A percentile compares a stretch with the other conserved stretches of the same genome.
Evolutionary conservation across 108 stramenopile genomes (phyloP).

Genomic region (Cyclostephanos invisitatus): DNA sequence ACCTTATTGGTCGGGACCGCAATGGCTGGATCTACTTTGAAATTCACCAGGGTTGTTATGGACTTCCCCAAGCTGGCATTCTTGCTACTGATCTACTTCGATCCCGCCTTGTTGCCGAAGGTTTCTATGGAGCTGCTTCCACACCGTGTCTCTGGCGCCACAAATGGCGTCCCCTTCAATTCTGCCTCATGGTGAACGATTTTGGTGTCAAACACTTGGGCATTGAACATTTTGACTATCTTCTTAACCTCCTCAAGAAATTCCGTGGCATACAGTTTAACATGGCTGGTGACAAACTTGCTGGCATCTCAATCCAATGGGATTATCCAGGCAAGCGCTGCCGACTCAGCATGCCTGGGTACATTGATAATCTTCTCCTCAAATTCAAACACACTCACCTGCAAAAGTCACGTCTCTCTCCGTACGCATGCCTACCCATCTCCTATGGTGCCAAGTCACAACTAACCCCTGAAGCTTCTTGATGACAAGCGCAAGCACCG

Average conservation of each 20-base stretch:
- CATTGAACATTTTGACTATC: conserved; percentile 7
- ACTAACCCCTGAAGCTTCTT: no score
- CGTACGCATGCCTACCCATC: no score
- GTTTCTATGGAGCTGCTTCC: conserved; percentile 14
- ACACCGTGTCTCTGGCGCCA: conserved; percentile 34
- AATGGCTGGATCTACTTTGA: conserved; percentile 31
- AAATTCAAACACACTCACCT: no score
- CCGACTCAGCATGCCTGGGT: conserved; percentile 42
- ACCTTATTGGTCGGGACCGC: conserved; percentile 8
- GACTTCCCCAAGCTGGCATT: conserved; percentile 49
- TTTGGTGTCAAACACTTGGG: conserved; percentile 57
- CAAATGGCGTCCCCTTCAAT: no score
- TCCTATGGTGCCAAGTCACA: no score
- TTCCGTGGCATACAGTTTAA: no score
- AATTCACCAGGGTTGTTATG: conserved; percentile 50
- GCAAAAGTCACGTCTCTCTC: no score
- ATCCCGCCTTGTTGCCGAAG: conserved; percentile 12
- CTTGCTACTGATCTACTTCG: conserved; percentile 40
- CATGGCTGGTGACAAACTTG: no score
- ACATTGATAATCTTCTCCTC: background rate
- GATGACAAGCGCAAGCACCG: conserved; percentile 9
- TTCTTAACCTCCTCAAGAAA: no score
- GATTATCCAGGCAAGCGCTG: conserved; percentile 51
- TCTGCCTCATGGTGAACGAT: conserved; percentile 40
- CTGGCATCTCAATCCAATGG: conserved; percentile 50